Evolutionary conservation across 2,329 filamentous ascomycete species (phyloP).

Genomic region (Fonsecaea nubica): DNA sequence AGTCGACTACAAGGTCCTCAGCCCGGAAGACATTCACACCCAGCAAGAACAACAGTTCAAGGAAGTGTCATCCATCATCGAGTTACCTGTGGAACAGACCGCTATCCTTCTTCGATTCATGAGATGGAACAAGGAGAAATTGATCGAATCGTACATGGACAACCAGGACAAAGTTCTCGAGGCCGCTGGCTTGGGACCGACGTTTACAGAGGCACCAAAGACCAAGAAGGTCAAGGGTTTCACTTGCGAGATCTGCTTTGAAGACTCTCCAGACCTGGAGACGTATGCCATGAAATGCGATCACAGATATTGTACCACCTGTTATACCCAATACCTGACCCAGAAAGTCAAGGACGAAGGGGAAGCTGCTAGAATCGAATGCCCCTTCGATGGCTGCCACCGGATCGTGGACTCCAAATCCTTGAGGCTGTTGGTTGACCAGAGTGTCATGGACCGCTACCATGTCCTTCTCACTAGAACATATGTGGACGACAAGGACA

Average conservation of each 20-base stretch:
- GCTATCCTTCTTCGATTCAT: slow-evolving; percentile 89
- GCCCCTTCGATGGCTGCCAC: slow-evolving; percentile 84
- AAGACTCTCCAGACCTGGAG: slow-evolving; percentile 76
- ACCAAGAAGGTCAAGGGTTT: slow-evolving; percentile 78
- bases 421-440: slow-evolving; percentile 73
- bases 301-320: slow-evolving; percentile 90
- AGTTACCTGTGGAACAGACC: slow-evolving; percentile 84
- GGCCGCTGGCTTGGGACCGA: slow-evolving; percentile 78
- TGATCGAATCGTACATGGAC: slow-evolving; percentile 98
- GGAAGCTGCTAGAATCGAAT: slow-evolving; percentile 92
- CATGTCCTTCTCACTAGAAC: slow-evolving; percentile 86
- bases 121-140: slow-evolving; percentile 93
- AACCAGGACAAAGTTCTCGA: slow-evolving; percentile 78
- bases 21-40: slow-evolving; percentile 78
- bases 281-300: slow-evolving; percentile 95
- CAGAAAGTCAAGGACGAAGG: slow-evolving; percentile 97
- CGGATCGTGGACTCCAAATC: slow-evolving; percentile 91
- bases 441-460: slow-evolving; percentile 70
- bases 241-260: slow-evolving; percentile 93
- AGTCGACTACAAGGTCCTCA: slow-evolving; percentile 81
- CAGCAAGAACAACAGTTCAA: slow-evolving; percentile 86
- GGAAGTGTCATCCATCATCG: slow-evolving; percentile 90
- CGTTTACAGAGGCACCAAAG: slow-evolving; percentile 66
- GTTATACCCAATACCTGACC: slow-evolving; percentile 86
- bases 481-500: slow-evolving; percentile 96